Base-by-base conservation (phyloP, 306 rosid species). In the Prunus salicina region DNA sequence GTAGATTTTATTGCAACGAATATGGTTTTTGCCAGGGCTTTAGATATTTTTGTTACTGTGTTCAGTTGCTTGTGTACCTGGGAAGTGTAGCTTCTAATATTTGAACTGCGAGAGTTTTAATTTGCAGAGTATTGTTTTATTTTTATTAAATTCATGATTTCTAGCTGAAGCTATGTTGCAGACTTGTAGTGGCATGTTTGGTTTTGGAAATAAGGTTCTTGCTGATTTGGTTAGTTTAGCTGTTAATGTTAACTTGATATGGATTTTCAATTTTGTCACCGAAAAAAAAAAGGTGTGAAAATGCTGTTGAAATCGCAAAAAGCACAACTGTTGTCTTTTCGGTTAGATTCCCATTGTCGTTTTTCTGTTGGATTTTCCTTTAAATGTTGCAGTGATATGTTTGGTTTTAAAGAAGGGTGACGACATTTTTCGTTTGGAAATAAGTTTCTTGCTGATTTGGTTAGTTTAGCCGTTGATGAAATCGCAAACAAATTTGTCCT, bases 281-380 rank as follows among this genome's bases (percentile, higher is more conserved):
- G 1, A 5, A 28, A 24, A 62, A 62, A 64, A 5, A 8, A 52
- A 30, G 1, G 3, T 15, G 58, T 16, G 61, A 27, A 69, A 27
- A 30, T 50, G 4, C 60, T 69, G 16, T 32, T 1, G 24, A 69
- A 50, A 52, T 70, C n/a, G 0, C 1, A 28, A 12, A 28, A 60
- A 28, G 70, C 61, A 41, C 30, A 28, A 58, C 67, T 41, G 12
- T 69, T 75, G 30, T 64, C 68, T 76, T 32, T 25, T 16, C 16
- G 15, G 3, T 2, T 47, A 56, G 45, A 2, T 51, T 69, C 43
- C 27, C 72, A 22, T n/a, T 72, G 79, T 41, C 13, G 7, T 64
- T 69, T 79, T 45, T 62, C 30, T 71, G 62, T 30, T n/a, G 56
- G 66, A 19, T 38, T 76, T 25, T 38, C 25, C 8, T 52, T 12